These are phyloP conservation scores for Scenedesmus sp. DNA, from an alignment of 163 green algal species.

Conservation along the genomic window DNA sequence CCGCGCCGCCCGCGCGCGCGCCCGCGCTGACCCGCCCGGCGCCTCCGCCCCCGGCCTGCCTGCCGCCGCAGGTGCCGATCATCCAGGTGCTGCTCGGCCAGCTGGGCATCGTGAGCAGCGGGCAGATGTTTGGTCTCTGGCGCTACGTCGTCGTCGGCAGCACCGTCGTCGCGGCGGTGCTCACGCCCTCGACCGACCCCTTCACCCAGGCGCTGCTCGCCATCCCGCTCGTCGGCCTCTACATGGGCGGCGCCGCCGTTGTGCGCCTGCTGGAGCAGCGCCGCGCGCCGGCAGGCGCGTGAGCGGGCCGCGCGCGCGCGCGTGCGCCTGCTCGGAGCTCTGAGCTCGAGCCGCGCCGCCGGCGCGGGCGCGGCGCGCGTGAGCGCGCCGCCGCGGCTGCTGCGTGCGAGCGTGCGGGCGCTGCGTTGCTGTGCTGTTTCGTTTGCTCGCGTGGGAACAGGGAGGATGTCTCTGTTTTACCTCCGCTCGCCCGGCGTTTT, in stretches of 20 bases:
- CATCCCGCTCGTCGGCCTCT: constrained; percentile 92
- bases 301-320: not conserved
- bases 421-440: not conserved
- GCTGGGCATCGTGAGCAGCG: constrained; percentile 85
- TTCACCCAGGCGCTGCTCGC: constrained; percentile 97
- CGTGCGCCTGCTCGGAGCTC: not conserved
- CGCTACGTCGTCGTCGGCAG: constrained; percentile 95
- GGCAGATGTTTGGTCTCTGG: constrained; percentile 96
- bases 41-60: not conserved
- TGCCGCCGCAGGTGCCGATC: constrained; percentile 89
- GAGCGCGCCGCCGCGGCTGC: no score
- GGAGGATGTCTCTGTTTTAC: not conserved
- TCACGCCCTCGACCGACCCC: constrained; percentile 97
- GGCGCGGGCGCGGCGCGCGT: no score
- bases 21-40: not conserved
- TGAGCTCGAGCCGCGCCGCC: no score
- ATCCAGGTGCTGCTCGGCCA: constrained; percentile 97
- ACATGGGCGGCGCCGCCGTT: constrained; percentile 88
- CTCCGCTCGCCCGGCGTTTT: no score
- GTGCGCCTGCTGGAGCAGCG: constrained; percentile 78
- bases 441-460: not conserved
- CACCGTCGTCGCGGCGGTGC: constrained; percentile 92
- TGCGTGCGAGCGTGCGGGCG: no score
- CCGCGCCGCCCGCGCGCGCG: no score
- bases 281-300: constrained; percentile 4